phyloP scores from a whole-genome alignment of 2,329 filamentous ascomycete genomes.

The Xylariaceae sp. region DNA sequence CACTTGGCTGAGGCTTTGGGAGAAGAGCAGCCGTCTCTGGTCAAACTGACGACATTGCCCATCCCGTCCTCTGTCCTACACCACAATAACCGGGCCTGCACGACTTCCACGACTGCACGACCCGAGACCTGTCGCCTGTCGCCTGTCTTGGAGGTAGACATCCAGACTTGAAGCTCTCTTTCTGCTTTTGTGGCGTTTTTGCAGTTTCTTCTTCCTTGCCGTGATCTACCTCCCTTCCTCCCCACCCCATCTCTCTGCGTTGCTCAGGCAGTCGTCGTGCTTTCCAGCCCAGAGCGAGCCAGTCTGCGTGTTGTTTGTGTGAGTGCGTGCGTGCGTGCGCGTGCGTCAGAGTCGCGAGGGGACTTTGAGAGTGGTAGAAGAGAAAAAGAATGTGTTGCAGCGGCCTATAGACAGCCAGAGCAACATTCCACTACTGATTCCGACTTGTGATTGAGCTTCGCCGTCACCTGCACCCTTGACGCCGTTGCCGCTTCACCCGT shows the following conservation, averaged over 20 bases:
- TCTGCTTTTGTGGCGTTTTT: too few relatives aligned
- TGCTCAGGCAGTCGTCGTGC: not conserved
- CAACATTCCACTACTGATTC: not conserved
- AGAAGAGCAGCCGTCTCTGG: too few relatives aligned
- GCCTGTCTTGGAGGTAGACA: too few relatives aligned
- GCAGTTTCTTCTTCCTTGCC: not conserved
- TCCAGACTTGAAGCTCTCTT: too few relatives aligned
- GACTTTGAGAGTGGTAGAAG: conserved; percentile 5
- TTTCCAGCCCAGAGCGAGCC: conserved; percentile 2
- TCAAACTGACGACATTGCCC: too few relatives aligned
- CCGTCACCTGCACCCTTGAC: conserved; percentile 3
- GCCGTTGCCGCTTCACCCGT: conserved; percentile 6
- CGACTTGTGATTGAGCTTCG: conserved; percentile 1
- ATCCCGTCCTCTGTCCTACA: too few relatives aligned
- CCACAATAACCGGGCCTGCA: too few relatives aligned
- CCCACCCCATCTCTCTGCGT: not conserved
- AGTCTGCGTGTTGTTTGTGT: conserved; percentile 13
- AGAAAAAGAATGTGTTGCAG: conserved; percentile 14
- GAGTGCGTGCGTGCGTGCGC: conserved; percentile 5
- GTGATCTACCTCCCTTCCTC: not conserved
- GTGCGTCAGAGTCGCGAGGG: conserved; percentile 8
- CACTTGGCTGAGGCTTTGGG: too few relatives aligned
- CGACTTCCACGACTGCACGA: too few relatives aligned
- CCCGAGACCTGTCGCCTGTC: too few relatives aligned
- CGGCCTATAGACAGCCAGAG: conserved; percentile 7